Conservation (phyloP, 371 early-diverging fungal genomes). For the Mortierella sp. region DNA sequence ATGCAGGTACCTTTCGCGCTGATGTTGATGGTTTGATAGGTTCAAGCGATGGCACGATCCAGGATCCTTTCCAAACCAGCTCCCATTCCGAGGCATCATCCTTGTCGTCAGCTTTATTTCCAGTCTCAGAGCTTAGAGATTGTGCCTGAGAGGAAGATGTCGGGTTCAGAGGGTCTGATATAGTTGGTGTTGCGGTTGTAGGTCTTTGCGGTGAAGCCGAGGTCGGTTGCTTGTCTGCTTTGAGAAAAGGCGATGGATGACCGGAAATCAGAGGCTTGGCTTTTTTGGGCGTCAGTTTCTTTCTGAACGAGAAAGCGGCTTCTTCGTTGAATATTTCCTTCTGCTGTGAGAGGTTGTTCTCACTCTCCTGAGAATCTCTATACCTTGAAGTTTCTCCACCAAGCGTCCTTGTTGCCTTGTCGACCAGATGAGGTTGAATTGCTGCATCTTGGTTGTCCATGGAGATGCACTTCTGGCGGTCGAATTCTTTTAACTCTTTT, state of each 20-base stretch:
- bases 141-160: neutral
- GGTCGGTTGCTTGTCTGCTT: neutral
- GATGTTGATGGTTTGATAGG: conserved; percentile 6
- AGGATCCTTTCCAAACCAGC: conserved; percentile 39
- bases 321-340: conserved; percentile 22
- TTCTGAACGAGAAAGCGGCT: conserved; percentile 8
- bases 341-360: neutral
- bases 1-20: conserved; percentile 2
- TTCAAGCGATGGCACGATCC: conserved; percentile 37
- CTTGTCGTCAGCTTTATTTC: neutral
- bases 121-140: neutral
- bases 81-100: conserved; percentile 13
- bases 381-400: neutral
- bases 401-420: neutral
- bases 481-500: neutral
- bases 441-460: conserved; percentile 8
- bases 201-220: neutral
- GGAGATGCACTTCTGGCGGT: neutral
- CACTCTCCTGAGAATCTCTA: neutral
- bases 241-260: neutral
- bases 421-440: neutral
- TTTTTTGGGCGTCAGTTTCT: neutral
- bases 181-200: neutral
- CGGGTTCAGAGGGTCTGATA: neutral
- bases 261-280: neutral